A percentile compares a stretch with the other conserved stretches of the same genome.
phyloP scores from a whole-genome alignment of 768 basidiomycete genomes.

The Cubamyces lactineus region DNA sequence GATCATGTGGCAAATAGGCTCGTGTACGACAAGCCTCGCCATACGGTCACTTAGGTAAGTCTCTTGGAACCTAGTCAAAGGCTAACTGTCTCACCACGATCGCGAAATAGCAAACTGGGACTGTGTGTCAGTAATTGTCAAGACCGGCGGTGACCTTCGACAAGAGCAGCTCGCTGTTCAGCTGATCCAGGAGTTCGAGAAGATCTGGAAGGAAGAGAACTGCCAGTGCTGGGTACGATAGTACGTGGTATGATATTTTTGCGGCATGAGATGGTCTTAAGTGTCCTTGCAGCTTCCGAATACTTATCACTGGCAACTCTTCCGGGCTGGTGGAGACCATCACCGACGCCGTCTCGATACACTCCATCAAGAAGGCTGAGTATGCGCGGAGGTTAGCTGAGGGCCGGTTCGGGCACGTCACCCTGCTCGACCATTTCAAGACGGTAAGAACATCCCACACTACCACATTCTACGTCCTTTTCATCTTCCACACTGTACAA shows the following conservation, averaged over 20 bases:
- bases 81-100: neutral
- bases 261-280: neutral
- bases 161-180: slow-evolving; percentile 98
- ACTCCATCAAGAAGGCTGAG: slow-evolving; percentile 99
- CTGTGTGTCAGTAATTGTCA: slow-evolving; percentile 96
- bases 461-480: neutral
- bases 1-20: slow-evolving; percentile 48
- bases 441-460: slow-evolving; percentile 52
- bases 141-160: slow-evolving; percentile 94
- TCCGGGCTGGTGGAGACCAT: slow-evolving; percentile 98
- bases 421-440: slow-evolving; percentile 89
- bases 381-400: slow-evolving; percentile 87
- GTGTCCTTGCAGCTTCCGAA: slow-evolving; percentile 73
- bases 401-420: slow-evolving; percentile 84
- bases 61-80: neutral
- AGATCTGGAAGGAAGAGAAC: slow-evolving; percentile 94
- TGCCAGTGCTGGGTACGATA: slow-evolving; percentile 94
- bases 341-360: slow-evolving; percentile 96
- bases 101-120: slow-evolving; percentile 67
- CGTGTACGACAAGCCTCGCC: slow-evolving; percentile 93
- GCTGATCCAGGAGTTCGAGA: slow-evolving; percentile 89
- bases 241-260: slow-evolving; percentile 41
- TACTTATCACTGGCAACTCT: slow-evolving; percentile 89
- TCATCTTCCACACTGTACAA: neutral
- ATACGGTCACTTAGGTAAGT: slow-evolving; percentile 89